phyloP scores from a whole-genome alignment of 106 monocot genomes.

The Hemerocallis citrina region DNA sequence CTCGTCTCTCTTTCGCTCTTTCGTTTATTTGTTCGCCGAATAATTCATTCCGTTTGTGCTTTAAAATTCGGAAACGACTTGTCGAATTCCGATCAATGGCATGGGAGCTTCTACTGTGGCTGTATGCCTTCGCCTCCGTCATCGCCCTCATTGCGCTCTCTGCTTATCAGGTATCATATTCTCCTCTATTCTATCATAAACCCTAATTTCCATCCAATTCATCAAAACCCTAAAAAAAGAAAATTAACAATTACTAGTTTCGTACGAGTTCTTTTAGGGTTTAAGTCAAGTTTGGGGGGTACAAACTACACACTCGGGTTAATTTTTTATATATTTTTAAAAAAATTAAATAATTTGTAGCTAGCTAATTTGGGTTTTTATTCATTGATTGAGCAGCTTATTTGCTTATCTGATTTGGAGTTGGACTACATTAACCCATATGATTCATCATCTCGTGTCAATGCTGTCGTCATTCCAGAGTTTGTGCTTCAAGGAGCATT shows the following conservation, averaged over 20 bases:
- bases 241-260: too few relatives aligned
- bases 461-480: conserved; percentile 65
- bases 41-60: background rate
- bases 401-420: conserved; percentile 87
- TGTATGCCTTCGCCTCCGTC: conserved; percentile 7
- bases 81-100: conserved; percentile 13
- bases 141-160: conserved; percentile 16
- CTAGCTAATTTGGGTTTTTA: too few relatives aligned
- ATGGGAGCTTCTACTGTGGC: conserved; percentile 18
- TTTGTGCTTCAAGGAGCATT: conserved; percentile 61
- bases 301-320: too few relatives aligned
- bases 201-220: background rate
- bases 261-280: too few relatives aligned
- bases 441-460: conserved; percentile 86
- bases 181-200: conserved; percentile 3
- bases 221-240: background rate
- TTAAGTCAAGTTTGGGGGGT: too few relatives aligned
- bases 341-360: too few relatives aligned
- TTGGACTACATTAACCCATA: conserved; percentile 96
- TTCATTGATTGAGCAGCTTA: conserved; percentile 65
- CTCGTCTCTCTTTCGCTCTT: too few relatives aligned
- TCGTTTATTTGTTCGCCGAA: too few relatives aligned
- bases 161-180: conserved; percentile 17
- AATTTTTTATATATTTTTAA: too few relatives aligned
- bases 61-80: background rate